These are phyloP conservation scores for Blastobotrys chiropterorum DNA, from an alignment of 805 yeast species.

Conservation along the genomic window DNA sequence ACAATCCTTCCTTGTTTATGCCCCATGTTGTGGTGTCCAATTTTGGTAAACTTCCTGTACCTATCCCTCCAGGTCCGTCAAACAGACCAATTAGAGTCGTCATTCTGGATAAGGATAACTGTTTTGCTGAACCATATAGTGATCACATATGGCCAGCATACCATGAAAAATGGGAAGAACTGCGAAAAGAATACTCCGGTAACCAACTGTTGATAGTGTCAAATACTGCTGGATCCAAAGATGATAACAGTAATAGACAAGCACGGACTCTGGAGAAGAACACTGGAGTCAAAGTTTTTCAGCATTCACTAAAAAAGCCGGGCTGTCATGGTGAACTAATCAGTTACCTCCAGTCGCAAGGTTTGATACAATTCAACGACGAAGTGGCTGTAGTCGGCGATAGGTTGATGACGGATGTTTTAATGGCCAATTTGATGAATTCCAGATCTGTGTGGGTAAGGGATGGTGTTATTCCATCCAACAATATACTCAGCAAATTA, in stretches of 20 bases:
- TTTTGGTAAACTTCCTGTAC: slow-evolving; percentile 56
- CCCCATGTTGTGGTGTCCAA: slow-evolving; percentile 56
- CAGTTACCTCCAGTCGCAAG: slow-evolving; percentile 48
- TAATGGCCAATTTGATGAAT: slow-evolving; percentile 94
- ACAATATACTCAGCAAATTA: slow-evolving; percentile 9
- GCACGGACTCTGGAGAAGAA: slow-evolving; percentile 56
- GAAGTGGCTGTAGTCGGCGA: slow-evolving; percentile 89
- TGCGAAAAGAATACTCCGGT: slow-evolving; percentile 53
- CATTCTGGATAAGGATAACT: slow-evolving; percentile 91
- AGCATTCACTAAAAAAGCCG: slow-evolving; percentile 32
- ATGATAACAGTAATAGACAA: slow-evolving; percentile 53
- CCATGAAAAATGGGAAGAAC: slow-evolving; percentile 45
- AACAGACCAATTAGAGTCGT: slow-evolving; percentile 56
- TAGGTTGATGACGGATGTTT: slow-evolving; percentile 79
- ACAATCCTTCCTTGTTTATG: slow-evolving; percentile 59
- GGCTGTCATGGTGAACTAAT: slow-evolving; percentile 53
- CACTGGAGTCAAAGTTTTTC: slow-evolving; percentile 36
- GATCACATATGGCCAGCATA: slow-evolving; percentile 77
- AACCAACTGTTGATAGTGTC: slow-evolving; percentile 70
- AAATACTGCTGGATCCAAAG: slow-evolving; percentile 88
- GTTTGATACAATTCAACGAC: slow-evolving; percentile 40
- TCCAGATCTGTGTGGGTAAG: slow-evolving; percentile 76
- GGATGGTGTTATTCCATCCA: slow-evolving; percentile 55
- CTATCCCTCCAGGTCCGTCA: slow-evolving; percentile 28
- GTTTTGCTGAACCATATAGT: slow-evolving; percentile 81